Evolutionary conservation across 1,284 basidiomycete genomes (phyloP).

Genomic region (Leccinum huronense): DNA sequence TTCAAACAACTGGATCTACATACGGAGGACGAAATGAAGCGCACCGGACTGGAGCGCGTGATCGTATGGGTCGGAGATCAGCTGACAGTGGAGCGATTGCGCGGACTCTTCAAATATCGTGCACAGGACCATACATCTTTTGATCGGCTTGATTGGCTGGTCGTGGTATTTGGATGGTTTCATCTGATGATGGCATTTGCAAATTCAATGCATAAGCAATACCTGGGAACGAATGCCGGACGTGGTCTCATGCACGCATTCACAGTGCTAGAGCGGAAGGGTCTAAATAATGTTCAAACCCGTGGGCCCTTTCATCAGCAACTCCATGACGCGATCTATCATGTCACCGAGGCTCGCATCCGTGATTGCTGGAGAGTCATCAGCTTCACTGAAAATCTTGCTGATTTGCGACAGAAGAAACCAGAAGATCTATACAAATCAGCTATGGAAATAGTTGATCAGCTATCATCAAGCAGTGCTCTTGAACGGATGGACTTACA

Average conservation of each 20-base stretch:
- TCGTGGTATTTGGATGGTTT: constrained; percentile 25
- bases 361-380: not conserved
- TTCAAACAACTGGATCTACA: constrained; percentile 5
- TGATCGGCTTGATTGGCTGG: constrained; percentile 24
- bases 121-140: constrained; percentile 20
- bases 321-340: not conserved
- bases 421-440: not conserved
- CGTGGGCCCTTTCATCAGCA: not conserved
- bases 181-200: constrained; percentile 20
- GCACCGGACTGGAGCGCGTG: constrained; percentile 9
- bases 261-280: not conserved
- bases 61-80: constrained; percentile 25
- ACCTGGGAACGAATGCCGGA: constrained; percentile 10
- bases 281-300: not conserved
- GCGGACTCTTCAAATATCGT: constrained; percentile 21
- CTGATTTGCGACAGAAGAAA: not conserved
- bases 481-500: not conserved
- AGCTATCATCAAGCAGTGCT: not conserved
- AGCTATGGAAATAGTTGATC: constrained; percentile 1
- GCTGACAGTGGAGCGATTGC: constrained; percentile 22
- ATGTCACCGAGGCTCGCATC: not conserved
- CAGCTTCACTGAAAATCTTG: not conserved
- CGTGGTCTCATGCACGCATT: not conserved
- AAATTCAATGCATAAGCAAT: constrained; percentile 25
- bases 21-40: constrained; percentile 10